Conservation (phyloP, 2,329 filamentous ascomycete genomes). For the Aspergillus fumigatus region DNA sequence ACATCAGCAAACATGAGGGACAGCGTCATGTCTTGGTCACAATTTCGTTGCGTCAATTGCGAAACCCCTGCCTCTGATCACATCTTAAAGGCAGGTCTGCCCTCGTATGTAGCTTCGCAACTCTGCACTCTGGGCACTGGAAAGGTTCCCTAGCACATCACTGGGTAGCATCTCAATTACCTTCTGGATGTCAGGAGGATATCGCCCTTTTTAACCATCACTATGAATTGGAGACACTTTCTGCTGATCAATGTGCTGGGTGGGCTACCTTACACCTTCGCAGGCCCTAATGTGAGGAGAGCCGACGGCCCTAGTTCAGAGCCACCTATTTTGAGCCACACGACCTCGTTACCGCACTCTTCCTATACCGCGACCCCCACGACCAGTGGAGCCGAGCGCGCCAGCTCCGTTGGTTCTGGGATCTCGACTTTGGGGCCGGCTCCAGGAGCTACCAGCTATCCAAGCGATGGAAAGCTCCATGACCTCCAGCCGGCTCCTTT, state of each 20-base stretch:
- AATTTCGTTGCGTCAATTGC: background rate
- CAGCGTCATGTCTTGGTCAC: background rate
- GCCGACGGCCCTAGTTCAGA: conserved; percentile 12
- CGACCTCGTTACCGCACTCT: conserved; percentile 60
- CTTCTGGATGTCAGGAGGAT: background rate
- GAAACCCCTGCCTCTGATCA: background rate
- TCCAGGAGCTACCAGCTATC: conserved; percentile 64
- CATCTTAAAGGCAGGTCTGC: background rate
- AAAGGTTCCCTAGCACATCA: background rate
- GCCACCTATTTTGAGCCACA: conserved; percentile 44
- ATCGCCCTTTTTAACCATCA: background rate
- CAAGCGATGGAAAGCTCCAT: conserved; percentile 64
- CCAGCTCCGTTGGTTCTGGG: conserved; percentile 48
- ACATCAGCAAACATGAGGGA: background rate
- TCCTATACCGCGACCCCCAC: conserved; percentile 63
- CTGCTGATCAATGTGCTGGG: conserved; percentile 13
- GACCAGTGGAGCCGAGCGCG: conserved; percentile 62
- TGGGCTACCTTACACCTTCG: conserved; percentile 14
- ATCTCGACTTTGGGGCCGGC: conserved; percentile 57
- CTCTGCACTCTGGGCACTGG: background rate
- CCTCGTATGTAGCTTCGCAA: background rate
- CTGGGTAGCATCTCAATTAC: background rate
- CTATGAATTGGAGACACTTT: conserved; percentile 13
- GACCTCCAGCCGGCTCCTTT: conserved; percentile 67
- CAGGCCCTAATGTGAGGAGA: conserved; percentile 10